These are phyloP conservation scores for Pichia pseudocactophila DNA, from an alignment of 805 yeast species.

Conservation along the genomic window DNA sequence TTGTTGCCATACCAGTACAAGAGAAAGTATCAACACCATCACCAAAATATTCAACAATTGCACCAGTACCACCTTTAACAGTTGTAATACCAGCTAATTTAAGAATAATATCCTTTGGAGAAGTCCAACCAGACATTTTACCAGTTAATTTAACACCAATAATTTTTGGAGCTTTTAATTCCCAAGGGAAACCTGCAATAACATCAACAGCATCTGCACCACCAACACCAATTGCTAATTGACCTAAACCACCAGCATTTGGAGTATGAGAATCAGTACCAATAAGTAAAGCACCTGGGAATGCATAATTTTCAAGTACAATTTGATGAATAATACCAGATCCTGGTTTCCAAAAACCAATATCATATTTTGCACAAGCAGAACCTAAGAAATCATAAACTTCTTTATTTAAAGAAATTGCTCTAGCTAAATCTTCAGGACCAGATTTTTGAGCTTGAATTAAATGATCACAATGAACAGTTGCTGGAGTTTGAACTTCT, in stretches of 20 bases:
- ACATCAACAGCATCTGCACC: conserved; percentile 99
- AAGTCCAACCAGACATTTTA: conserved; percentile 81
- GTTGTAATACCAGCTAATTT: conserved; percentile 86
- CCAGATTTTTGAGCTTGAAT: conserved; percentile 97
- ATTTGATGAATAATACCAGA: conserved; percentile 98
- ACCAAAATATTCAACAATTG: conserved; percentile 93
- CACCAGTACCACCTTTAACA: conserved; percentile 97
- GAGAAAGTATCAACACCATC: conserved; percentile 83
- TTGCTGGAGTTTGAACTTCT: conserved; percentile 83
- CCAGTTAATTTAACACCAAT: conserved; percentile 94
- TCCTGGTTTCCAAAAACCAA: conserved; percentile 99
- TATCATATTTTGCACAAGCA: conserved; percentile 91
- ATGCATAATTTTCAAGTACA: conserved; percentile 91
- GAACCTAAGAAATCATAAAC: conserved; percentile 91
- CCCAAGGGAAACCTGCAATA: conserved; percentile 96
- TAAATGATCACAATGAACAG: conserved; percentile 96
- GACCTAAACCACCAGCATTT: conserved; percentile 98
- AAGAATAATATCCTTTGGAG: conserved; percentile 95
- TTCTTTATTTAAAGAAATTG: conserved; percentile 82
- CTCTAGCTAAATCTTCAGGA: conserved; percentile 66
- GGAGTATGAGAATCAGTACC: conserved; percentile 99
- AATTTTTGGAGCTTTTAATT: conserved; percentile 91
- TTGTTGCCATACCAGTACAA: conserved; percentile 99
- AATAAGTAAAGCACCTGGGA: conserved; percentile 93
- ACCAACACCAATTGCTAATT: conserved; percentile 98